A percentile compares a stretch with the other conserved stretches of the same genome.
These are phyloP conservation scores for Zarea fungicola DNA, from an alignment of 2,329 filamentous ascomycete species.

Conservation along the genomic window DNA sequence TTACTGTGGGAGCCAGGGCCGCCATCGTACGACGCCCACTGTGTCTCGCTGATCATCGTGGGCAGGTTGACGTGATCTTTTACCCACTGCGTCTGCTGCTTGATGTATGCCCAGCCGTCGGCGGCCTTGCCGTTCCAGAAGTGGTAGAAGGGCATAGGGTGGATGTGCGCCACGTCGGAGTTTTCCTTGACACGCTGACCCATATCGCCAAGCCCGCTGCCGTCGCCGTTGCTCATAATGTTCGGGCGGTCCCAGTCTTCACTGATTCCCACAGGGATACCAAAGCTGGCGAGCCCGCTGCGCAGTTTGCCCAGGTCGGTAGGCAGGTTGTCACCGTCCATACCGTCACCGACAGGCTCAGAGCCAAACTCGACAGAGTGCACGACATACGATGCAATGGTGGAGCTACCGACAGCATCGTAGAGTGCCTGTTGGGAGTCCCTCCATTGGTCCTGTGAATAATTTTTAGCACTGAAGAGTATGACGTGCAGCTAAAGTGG, in stretches of 20 bases:
- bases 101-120: conserved; percentile 17
- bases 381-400: conserved; percentile 18
- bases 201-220: conserved; percentile 11
- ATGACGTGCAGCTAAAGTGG: too few species aligned
- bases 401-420: conserved; percentile 15
- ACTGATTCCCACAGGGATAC: conserved; percentile 18
- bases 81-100: conserved; percentile 16
- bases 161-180: conserved; percentile 19
- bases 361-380: conserved; percentile 19
- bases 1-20: conserved; percentile 15
- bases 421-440: conserved; percentile 19
- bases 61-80: conserved; percentile 15
- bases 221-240: conserved; percentile 16
- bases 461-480: too few species aligned
- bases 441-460: conserved; percentile 14
- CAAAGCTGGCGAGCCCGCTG: conserved; percentile 10
- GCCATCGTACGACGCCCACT: conserved; percentile 18
- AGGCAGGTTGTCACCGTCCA: conserved; percentile 18
- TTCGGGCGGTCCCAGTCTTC: conserved; percentile 20
- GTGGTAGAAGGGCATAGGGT: conserved; percentile 21
- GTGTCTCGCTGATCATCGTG: conserved; percentile 17
- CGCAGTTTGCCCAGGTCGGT: conserved; percentile 17
- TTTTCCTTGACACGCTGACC: conserved; percentile 16
- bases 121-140: conserved; percentile 13
- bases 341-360: conserved; percentile 20